phyloP scores from a whole-genome alignment of 495 filamentous ascomycete species.

The Hypoxylon trugodes region DNA sequence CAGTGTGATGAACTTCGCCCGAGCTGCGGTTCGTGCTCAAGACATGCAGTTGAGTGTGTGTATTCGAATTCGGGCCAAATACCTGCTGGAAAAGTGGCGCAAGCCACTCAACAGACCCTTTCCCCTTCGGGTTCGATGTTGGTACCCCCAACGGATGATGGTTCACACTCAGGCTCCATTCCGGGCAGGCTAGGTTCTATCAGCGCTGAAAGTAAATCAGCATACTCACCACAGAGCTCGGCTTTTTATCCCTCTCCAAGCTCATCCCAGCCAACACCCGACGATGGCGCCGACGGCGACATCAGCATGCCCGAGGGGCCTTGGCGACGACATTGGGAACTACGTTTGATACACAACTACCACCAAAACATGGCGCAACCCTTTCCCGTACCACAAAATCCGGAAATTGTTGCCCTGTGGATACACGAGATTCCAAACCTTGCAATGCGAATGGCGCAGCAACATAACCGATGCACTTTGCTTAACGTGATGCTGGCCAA shows the following conservation, averaged over 20 bases:
- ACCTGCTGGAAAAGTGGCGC: constrained; percentile 13
- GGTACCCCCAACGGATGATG: not conserved
- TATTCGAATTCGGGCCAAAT: constrained; percentile 37
- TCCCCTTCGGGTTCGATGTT: not conserved
- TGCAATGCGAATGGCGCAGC: constrained; percentile 43
- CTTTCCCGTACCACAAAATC: constrained; percentile 24
- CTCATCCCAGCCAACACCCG: constrained; percentile 27
- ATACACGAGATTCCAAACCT: constrained; percentile 37
- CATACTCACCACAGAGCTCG: constrained; percentile 23
- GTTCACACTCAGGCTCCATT: not conserved
- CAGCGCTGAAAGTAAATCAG: constrained; percentile 10
- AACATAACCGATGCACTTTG: constrained; percentile 45
- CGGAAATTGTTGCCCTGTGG: constrained; percentile 37
- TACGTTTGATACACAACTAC: constrained; percentile 48
- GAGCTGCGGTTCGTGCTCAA: constrained; percentile 49
- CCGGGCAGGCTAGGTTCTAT: not conserved
- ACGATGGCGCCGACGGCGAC: constrained; percentile 27
- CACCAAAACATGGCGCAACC: constrained; percentile 40
- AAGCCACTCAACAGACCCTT: not conserved
- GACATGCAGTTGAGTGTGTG: constrained; percentile 48
- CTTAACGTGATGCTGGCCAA: constrained; percentile 47
- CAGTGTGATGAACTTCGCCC: constrained; percentile 53
- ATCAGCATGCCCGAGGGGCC: constrained; percentile 44
- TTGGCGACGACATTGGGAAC: constrained; percentile 47
- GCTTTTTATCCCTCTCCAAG: constrained; percentile 34